Percentiles rank a stretch among this genome's conserved stretches.
Evolutionary conservation across 352 stramenopile species (phyloP).

Genomic region (Pelagophyceae sp.): DNA sequence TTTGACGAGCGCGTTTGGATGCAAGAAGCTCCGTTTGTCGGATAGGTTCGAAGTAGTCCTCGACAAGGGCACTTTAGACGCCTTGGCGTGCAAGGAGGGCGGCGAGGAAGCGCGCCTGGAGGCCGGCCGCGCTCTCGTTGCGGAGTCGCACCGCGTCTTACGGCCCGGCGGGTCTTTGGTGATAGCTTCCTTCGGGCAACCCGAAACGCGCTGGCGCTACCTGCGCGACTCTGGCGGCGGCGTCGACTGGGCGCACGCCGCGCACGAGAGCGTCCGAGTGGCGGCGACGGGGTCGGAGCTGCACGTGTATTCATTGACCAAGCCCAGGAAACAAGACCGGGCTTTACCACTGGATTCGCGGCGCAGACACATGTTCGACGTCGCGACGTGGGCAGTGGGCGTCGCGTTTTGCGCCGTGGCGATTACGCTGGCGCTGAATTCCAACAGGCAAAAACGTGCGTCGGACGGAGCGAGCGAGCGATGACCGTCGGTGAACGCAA

Average conservation of each 20-base stretch:
- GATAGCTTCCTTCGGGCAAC: constrained; percentile 24
- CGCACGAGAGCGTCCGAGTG: neutral
- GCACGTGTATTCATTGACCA: neutral
- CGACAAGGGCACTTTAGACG: constrained; percentile 31
- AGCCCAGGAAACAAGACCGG: too few species aligned
- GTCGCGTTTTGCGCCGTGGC: neutral
- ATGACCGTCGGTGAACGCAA: too few species aligned
- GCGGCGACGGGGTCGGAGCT: neutral
- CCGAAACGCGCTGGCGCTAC: constrained; percentile 24
- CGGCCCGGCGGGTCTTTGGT: constrained; percentile 17
- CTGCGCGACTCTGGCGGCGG: neutral
- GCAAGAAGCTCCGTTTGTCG: too few species aligned
- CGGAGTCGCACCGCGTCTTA: constrained; percentile 24
- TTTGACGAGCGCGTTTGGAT: too few species aligned
- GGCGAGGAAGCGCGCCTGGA: neutral
- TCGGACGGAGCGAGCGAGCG: too few species aligned
- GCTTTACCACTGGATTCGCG: too few species aligned
- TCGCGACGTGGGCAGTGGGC: neutral
- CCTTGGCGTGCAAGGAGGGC: constrained; percentile 14
- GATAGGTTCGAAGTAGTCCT: constrained; percentile 32
- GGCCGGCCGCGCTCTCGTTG: neutral
- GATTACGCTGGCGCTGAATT: neutral
- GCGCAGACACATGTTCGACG: neutral
- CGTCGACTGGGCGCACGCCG: neutral
- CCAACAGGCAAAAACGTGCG: too few species aligned